phyloP scores from a whole-genome alignment of 371 early-diverging fungal species.

The Saksenaea vasiformis region DNA sequence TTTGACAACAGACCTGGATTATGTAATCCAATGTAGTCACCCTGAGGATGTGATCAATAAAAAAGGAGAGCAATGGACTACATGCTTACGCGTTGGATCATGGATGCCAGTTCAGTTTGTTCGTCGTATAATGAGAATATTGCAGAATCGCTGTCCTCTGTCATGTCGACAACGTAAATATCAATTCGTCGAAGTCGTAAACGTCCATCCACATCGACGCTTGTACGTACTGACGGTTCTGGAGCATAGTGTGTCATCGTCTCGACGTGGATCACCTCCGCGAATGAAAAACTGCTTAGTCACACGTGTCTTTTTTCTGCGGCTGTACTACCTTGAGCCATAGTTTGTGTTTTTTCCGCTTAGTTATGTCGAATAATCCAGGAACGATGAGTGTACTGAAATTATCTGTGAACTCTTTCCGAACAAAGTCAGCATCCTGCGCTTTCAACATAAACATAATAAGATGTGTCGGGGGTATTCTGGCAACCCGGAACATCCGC shows the following conservation, averaged over 20 bases:
- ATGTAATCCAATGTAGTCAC: slow-evolving; percentile 43
- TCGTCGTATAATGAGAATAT: slow-evolving; percentile 37
- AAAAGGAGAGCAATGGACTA: background rate
- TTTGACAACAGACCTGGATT: slow-evolving; percentile 19
- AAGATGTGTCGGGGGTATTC: slow-evolving; percentile 34
- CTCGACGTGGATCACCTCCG: slow-evolving; percentile 35
- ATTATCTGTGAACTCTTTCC: slow-evolving; percentile 22
- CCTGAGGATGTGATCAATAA: slow-evolving; percentile 1
- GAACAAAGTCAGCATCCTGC: slow-evolving; percentile 29
- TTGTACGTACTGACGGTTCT: background rate
- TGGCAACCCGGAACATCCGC: slow-evolving; percentile 19
- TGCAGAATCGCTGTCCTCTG: slow-evolving; percentile 26
- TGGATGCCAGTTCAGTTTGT: slow-evolving; percentile 23
- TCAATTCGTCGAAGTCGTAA: slow-evolving; percentile 23
- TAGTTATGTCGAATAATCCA: background rate
- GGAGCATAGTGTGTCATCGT: slow-evolving; percentile 17
- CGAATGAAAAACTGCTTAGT: background rate
- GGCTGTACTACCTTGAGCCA: slow-evolving; percentile 33
- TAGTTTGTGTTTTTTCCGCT: slow-evolving; percentile 11
- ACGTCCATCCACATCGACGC: slow-evolving; percentile 3
- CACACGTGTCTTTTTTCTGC: background rate
- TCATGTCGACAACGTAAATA: slow-evolving; percentile 37
- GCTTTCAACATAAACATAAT: slow-evolving; percentile 31
- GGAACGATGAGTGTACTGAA: slow-evolving; percentile 9
- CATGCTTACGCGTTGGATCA: slow-evolving; percentile 26